Conservation (phyloP, 192 early-diverging fungal species). For the Dissophora globulifera region DNA sequence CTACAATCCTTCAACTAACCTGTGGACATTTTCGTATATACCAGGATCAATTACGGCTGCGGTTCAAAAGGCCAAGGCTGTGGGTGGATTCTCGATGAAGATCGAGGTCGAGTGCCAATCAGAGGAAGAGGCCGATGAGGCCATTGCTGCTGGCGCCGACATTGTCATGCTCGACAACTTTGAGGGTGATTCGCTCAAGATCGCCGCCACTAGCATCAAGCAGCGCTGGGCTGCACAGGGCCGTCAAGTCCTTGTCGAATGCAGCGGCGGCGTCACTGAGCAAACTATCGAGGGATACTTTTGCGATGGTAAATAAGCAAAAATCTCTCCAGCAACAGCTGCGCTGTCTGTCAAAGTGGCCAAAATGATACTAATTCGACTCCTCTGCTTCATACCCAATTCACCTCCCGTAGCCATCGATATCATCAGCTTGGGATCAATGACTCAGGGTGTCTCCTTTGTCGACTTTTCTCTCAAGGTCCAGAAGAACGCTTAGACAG, state of each 20-base stretch:
- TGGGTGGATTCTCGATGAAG: constrained; percentile 93
- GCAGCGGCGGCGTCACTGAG: constrained; percentile 95
- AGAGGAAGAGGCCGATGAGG: constrained; percentile 94
- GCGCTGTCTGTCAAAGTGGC: too few relatives aligned
- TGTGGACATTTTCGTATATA: background rate
- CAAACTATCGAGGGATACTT: constrained; percentile 86
- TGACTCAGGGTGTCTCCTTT: constrained; percentile 95
- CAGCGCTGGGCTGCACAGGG: constrained; percentile 72
- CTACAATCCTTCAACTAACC: too few relatives aligned
- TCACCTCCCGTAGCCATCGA: constrained; percentile 86
- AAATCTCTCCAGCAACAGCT: too few relatives aligned
- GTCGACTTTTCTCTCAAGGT: constrained; percentile 99
- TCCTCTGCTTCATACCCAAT: background rate
- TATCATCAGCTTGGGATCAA: constrained; percentile 90
- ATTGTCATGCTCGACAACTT: constrained; percentile 99
- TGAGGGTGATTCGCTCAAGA: constrained; percentile 71
- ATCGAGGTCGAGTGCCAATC: constrained; percentile 97
- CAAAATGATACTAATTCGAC: background rate
- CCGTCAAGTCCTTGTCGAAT: constrained; percentile 85
- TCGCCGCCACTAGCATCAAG: constrained; percentile 79
- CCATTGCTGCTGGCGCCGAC: constrained; percentile 95
- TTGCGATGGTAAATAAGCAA: constrained; percentile 74
- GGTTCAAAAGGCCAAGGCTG: constrained; percentile 78
- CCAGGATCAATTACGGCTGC: constrained; percentile 93
- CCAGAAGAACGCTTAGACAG: constrained; percentile 25